Conservation (phyloP, 441 rosid species). For the Adansonia grandidieri region DNA sequence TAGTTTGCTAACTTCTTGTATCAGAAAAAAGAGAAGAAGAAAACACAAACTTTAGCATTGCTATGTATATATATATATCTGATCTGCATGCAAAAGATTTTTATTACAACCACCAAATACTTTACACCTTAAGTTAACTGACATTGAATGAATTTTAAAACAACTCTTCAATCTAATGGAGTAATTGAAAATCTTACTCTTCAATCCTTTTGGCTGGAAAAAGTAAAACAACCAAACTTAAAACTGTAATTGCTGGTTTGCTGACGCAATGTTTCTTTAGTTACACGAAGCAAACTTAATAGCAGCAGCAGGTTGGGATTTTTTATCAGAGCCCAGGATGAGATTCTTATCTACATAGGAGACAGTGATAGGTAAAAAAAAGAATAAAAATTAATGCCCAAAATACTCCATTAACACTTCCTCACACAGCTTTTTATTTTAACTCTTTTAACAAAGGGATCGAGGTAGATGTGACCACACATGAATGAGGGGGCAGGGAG, state of each 20-base stretch:
- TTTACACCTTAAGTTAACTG: neutral
- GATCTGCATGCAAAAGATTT: too few relatives aligned
- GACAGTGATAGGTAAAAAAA: constrained; percentile 42
- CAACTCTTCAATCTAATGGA: neutral
- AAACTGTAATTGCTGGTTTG: neutral
- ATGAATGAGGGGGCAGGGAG: too few relatives aligned
- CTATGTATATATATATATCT: neutral
- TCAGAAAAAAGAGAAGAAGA: neutral
- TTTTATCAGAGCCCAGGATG: constrained; percentile 35
- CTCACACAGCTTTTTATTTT: constrained; percentile 21
- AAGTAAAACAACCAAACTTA: neutral
- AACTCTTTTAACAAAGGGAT: constrained; percentile 33
- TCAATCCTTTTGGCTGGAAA: neutral
- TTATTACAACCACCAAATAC: neutral
- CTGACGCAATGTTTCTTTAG: neutral
- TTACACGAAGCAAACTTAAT: neutral
- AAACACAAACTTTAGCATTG: neutral
- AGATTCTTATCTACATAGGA: constrained; percentile 54
- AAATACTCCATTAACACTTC: constrained; percentile 37
- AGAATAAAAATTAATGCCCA: constrained; percentile 37
- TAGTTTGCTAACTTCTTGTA: neutral
- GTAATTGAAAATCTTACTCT: neutral
- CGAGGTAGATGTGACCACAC: constrained; percentile 40
- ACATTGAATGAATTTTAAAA: neutral
- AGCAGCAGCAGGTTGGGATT: constrained; percentile 26